Conservation (phyloP, 805 yeast species). For the Candida suzukii region DNA sequence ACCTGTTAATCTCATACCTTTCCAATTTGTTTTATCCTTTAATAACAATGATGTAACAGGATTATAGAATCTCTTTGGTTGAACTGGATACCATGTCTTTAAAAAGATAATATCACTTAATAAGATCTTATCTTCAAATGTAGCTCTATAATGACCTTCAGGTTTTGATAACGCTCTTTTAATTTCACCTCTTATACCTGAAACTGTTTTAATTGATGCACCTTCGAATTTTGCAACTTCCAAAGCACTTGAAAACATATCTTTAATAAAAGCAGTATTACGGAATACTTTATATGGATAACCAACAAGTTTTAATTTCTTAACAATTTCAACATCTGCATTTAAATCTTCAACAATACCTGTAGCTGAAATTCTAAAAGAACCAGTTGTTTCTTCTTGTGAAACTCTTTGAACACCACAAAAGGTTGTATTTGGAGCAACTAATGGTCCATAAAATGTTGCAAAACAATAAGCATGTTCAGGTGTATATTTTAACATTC, state of each 20-base stretch:
- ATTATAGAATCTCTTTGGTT: slow-evolving; percentile 83
- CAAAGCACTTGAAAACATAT: slow-evolving; percentile 86
- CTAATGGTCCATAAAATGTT: slow-evolving; percentile 93
- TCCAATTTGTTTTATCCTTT: slow-evolving; percentile 78
- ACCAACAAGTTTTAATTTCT: slow-evolving; percentile 92
- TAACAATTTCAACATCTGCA: slow-evolving; percentile 84
- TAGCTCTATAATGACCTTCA: slow-evolving; percentile 92
- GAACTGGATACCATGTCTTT: slow-evolving; percentile 96
- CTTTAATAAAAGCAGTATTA: slow-evolving; percentile 95
- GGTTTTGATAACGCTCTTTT: slow-evolving; percentile 91
- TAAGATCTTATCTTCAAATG: slow-evolving; percentile 91
- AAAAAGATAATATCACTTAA: slow-evolving; percentile 85
- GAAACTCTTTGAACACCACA: slow-evolving; percentile 92
- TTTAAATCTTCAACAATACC: slow-evolving; percentile 95
- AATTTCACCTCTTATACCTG: slow-evolving; percentile 96
- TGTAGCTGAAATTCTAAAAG: slow-evolving; percentile 93
- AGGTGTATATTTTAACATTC: slow-evolving; percentile 97
- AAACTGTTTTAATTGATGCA: slow-evolving; percentile 91
- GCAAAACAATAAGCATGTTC: slow-evolving; percentile 97
- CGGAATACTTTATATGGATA: slow-evolving; percentile 89
- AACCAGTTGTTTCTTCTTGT: slow-evolving; percentile 74
- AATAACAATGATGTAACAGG: slow-evolving; percentile 90
- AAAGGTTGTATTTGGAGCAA: slow-evolving; percentile 95
- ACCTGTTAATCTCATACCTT: slow-evolving; percentile 94
- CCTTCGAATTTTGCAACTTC: slow-evolving; percentile 99